These are phyloP conservation scores for Raphanus hybrid DNA, from an alignment of 441 rosid genomes.

Conservation along the genomic window DNA sequence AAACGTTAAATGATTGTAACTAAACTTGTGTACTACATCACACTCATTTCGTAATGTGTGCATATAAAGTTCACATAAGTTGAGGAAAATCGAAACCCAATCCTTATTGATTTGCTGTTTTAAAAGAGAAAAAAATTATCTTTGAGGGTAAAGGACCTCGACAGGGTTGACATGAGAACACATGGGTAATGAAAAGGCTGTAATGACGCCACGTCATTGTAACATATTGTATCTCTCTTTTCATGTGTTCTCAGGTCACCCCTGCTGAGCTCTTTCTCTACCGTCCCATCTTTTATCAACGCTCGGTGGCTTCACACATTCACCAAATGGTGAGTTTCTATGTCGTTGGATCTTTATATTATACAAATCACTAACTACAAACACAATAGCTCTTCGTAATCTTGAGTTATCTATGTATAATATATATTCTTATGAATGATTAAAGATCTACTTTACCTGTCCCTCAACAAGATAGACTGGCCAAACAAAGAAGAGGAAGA, in stretches of 20 bases:
- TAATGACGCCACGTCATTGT: constrained; percentile 32
- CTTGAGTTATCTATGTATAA: too few relatives aligned
- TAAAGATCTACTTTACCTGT: too few relatives aligned
- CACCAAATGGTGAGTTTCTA: constrained; percentile 31
- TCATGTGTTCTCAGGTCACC: constrained; percentile 50
- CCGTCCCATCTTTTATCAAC: constrained; percentile 3
- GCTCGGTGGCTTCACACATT: constrained; percentile 13
- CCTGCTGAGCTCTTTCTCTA: constrained; percentile 44
- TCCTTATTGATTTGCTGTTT: background rate
- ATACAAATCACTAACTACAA: background rate
- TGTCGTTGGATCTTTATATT: background rate
- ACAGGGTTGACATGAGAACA: constrained; percentile 46
- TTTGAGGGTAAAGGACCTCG: constrained; percentile 34
- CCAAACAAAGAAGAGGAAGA: too few relatives aligned
- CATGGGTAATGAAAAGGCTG: constrained; percentile 18
- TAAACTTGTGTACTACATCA: constrained; percentile 32
- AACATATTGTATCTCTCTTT: background rate
- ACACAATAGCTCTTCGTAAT: too few relatives aligned
- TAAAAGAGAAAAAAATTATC: background rate
- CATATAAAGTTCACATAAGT: constrained; percentile 13
- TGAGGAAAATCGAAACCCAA: background rate
- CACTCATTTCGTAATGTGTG: constrained; percentile 7
- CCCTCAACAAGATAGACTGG: too few relatives aligned
- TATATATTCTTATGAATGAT: too few relatives aligned
- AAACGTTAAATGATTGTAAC: constrained; percentile 24